Base-by-base conservation (phyloP, 176 grass and related monocot genomes). In the Avena sativa region DNA sequence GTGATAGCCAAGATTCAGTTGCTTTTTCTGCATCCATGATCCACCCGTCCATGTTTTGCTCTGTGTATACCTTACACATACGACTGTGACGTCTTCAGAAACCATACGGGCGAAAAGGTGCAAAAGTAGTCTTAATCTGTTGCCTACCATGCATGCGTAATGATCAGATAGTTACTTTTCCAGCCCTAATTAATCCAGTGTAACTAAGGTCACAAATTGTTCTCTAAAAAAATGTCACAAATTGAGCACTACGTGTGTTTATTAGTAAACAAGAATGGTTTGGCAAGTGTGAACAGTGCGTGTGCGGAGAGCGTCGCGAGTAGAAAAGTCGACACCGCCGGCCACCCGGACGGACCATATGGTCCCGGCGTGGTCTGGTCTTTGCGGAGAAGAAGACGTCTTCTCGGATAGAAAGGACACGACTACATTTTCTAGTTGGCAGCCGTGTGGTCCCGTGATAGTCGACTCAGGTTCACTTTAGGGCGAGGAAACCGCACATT, bases 1-100 rank as follows among this genome's bases (percentile, higher is more conserved):
- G 90, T 91, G 82, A 85, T 81, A 5, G 3, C 61, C 55, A 91
- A 88, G 82, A 73, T 60, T 85, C 78, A 17, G 16, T 53, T 63
- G 57, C 34, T 88, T 79, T 7, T 51, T 19, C 26, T 76, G 47
- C 71, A 43, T 5, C 36, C 36, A 38, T 38, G 36, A 43, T 72
- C 47, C 38, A 62, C 47, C 70, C 23, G 28, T 83, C 28, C 47
- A 26, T 71, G 84, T 79, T 36, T 79, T 47, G 73, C 32, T 38
- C 20, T 0, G 17, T 36, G 75, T 17, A 66, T 43, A 36, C 49
- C 79, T 87, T 84, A 36, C 21, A 10, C 9, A 34, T 80, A 50
- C 17, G 61, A 46, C 25, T 44, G 65, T 64, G 74, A 64, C 28
- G 57, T 51, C 52, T 48, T 36, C 13, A 46, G n/a, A 46, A 32